phyloP scores from a whole-genome alignment of 305 asterid species.

The Rubia tinctorum region DNA sequence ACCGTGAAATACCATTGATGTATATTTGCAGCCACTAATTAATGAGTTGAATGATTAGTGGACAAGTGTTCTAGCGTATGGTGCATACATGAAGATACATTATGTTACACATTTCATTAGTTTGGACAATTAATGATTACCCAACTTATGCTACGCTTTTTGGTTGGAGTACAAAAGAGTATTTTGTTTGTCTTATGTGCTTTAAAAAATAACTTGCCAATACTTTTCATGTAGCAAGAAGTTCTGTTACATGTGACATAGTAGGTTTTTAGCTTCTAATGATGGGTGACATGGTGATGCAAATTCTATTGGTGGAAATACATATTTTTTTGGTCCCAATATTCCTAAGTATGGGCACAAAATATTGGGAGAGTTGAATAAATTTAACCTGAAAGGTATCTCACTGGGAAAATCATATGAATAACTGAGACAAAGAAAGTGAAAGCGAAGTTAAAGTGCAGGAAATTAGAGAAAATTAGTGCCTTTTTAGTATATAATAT shows the following conservation, averaged over 20 bases:
- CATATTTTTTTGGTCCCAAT: no score
- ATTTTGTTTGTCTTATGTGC: constrained; percentile 20
- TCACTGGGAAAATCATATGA: background rate
- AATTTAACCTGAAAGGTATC: no score
- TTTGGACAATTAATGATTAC: constrained; percentile 22
- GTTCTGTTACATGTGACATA: constrained; percentile 15
- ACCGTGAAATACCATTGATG: constrained; percentile 20
- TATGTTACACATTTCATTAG: constrained; percentile 3
- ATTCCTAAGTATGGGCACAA: no score
- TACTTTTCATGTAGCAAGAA: background rate
- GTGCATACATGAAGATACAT: background rate
- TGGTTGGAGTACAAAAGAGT: constrained; percentile 16
- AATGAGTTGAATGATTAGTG: constrained; percentile 18
- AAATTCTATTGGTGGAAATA: no score
- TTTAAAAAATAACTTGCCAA: background rate
- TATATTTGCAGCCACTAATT: constrained; percentile 16
- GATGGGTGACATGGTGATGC: no score
- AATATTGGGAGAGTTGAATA: no score
- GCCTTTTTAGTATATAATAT: background rate
- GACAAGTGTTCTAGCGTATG: background rate
- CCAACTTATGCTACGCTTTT: constrained; percentile 16
- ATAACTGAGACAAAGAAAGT: background rate
- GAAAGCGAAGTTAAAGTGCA: background rate
- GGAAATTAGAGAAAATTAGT: background rate
- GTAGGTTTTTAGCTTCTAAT: background rate